Percentiles rank a stretch among this genome's conserved stretches.
These are phyloP conservation scores for Coelastrella sp. DNA, from an alignment of 139 green algal genomes.

Conservation along the genomic window DNA sequence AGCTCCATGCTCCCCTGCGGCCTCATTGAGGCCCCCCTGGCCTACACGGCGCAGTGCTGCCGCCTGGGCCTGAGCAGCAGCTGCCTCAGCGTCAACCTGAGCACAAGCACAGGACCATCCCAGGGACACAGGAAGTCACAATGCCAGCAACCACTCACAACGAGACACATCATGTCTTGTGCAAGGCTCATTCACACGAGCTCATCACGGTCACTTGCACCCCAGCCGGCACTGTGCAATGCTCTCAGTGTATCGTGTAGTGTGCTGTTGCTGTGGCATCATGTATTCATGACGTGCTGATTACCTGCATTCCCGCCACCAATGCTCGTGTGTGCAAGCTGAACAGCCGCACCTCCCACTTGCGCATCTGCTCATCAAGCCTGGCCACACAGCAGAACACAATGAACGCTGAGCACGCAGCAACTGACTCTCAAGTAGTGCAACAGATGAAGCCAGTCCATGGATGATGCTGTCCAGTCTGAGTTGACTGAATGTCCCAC, in stretches of 20 bases:
- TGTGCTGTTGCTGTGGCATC: too few relatives aligned
- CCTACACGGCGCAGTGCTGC: conserved; percentile 56
- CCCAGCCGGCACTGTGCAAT: too few relatives aligned
- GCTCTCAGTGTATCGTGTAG: too few relatives aligned
- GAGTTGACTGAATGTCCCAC: too few relatives aligned
- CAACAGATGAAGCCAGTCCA: too few relatives aligned
- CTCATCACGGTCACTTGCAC: too few relatives aligned
- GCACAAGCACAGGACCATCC: not conserved
- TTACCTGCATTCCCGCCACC: conserved; percentile 50
- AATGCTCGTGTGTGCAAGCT: conserved; percentile 63
- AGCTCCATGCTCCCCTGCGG: not conserved
- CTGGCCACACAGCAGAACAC: not conserved
- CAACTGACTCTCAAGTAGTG: not conserved
- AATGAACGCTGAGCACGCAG: not conserved
- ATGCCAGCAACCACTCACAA: not conserved
- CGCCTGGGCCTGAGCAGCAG: conserved; percentile 54
- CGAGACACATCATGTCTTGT: too few relatives aligned
- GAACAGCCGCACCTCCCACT: conserved; percentile 76
- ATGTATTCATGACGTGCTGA: not conserved
- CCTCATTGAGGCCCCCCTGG: conserved; percentile 68
- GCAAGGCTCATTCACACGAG: too few relatives aligned
- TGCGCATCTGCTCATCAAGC: conserved; percentile 75
- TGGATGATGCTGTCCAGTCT: too few relatives aligned
- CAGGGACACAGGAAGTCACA: not conserved
- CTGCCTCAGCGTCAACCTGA: conserved; percentile 72